Percentiles rank a stretch among this genome's conserved stretches.
Evolutionary conservation across 2,329 filamentous ascomycete species (phyloP).

Genomic region (Xylariales sp.): DNA sequence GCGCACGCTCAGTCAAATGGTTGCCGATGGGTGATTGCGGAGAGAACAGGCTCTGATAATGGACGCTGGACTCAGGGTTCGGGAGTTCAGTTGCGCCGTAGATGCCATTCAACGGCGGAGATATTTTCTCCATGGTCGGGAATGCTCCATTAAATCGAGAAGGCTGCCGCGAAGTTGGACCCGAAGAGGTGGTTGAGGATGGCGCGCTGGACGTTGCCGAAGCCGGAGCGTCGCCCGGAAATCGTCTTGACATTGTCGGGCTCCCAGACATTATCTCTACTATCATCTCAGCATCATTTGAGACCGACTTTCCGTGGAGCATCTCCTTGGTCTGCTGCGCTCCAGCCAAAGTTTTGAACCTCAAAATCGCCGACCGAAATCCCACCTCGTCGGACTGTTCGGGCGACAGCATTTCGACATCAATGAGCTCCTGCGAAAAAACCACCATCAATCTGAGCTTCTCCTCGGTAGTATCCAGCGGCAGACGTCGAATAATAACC

Average conservation of each 20-base stretch:
- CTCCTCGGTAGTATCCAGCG: conserved; percentile 48
- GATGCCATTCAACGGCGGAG: conserved; percentile 53
- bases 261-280: conserved; percentile 53
- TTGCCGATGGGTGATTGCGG: conserved; percentile 70
- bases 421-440: conserved; percentile 51
- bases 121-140: conserved; percentile 56
- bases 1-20: conserved; percentile 57
- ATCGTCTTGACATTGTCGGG: conserved; percentile 38
- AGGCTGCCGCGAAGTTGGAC: conserved; percentile 44
- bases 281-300: conserved; percentile 51
- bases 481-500: conserved; percentile 51
- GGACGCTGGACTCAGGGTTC: conserved; percentile 47
- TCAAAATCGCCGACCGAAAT: conserved; percentile 48
- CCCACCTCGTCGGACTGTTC: conserved; percentile 46
- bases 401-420: conserved; percentile 44
- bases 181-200: conserved; percentile 39
- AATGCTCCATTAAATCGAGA: conserved; percentile 61
- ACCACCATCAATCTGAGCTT: conserved; percentile 53
- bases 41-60: conserved; percentile 64
- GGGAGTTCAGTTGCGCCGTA: conserved; percentile 55
- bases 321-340: conserved; percentile 54
- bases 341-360: conserved; percentile 47
- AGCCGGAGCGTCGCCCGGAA: conserved; percentile 42
- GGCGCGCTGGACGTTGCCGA: conserved; percentile 36
- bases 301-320: conserved; percentile 51